Conservation (phyloP, 257 asterid genomes). For the Cinchona pubescens region DNA sequence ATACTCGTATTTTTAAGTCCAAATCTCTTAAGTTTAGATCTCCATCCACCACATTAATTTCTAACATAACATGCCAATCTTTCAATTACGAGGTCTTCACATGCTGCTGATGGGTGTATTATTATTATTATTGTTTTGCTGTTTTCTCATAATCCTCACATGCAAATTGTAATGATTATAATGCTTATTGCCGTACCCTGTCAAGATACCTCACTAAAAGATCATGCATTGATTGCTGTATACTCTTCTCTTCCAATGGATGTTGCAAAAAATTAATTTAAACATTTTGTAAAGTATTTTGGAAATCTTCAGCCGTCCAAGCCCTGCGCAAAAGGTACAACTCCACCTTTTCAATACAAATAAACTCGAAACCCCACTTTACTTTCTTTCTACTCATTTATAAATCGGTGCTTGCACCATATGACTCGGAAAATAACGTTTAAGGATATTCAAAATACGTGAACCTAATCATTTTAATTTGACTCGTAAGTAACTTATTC, state of each 20-base stretch:
- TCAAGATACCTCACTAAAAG: background rate
- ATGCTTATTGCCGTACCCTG: background rate
- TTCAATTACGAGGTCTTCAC: conserved; percentile 36
- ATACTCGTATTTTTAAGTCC: conserved; percentile 13
- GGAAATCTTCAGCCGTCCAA: background rate
- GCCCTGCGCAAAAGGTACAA: background rate
- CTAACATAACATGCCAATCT: conserved; percentile 37
- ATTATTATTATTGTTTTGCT: background rate
- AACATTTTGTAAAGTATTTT: background rate
- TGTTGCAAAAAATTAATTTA: background rate
- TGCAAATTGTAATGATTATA: background rate
- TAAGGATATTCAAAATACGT: background rate
- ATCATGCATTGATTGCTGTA: background rate
- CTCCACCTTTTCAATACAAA: background rate
- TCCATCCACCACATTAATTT: background rate
- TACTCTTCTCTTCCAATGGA: background rate
- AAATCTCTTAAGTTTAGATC: conserved; percentile 28
- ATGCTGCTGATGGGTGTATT: conserved; percentile 27
- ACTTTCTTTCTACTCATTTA: background rate
- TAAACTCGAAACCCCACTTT: background rate
- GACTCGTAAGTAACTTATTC: background rate
- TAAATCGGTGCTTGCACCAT: background rate
- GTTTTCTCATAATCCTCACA: background rate
- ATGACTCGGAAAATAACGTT: background rate
- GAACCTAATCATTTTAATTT: background rate